Evolutionary conservation across 2,329 filamentous ascomycete genomes (phyloP).

Genomic region (Clonostachys sp.): DNA sequence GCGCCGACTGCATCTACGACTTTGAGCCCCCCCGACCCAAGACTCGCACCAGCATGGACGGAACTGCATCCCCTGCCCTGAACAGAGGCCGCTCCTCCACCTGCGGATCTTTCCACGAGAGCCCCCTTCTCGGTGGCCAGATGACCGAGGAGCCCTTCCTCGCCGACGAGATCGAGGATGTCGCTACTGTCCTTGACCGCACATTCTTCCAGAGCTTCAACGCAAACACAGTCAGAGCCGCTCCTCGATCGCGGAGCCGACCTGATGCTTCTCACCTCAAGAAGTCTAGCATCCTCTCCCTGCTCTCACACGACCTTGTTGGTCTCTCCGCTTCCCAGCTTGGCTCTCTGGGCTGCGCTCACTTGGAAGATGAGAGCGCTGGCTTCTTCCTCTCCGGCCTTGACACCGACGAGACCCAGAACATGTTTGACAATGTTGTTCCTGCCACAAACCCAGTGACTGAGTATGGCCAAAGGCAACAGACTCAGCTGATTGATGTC

Average conservation of each 20-base stretch:
- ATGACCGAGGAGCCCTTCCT: conserved; percentile 10
- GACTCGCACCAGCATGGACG: conserved; percentile 15
- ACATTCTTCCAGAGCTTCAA: conserved; percentile 20
- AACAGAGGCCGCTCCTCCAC: conserved; percentile 16
- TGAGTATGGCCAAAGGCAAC: conserved; percentile 21
- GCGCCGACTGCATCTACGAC: conserved; percentile 29
- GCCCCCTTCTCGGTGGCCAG: conserved; percentile 8
- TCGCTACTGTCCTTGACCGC: conserved; percentile 20
- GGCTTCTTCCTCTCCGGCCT: conserved; percentile 19
- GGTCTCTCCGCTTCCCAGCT: conserved; percentile 18
- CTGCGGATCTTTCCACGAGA: conserved; percentile 13
- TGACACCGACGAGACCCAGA: conserved; percentile 15
- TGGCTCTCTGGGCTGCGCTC: conserved; percentile 18
- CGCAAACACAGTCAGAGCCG: background rate
- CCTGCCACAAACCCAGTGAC: conserved; percentile 15
- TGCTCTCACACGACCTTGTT: conserved; percentile 22
- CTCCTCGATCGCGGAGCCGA: background rate
- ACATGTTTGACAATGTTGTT: conserved; percentile 20
- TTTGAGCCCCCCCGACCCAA: conserved; percentile 24
- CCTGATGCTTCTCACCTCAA: conserved; percentile 3
- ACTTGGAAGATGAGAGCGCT: conserved; percentile 15
- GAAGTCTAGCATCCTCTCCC: conserved; percentile 16
- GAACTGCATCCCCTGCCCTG: conserved; percentile 9
- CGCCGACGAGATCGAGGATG: conserved; percentile 12
- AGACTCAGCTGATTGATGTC: conserved; percentile 30